Evolutionary conservation across 2,329 filamentous ascomycete species (phyloP).

Genomic region (Paraphoma sp.): DNA sequence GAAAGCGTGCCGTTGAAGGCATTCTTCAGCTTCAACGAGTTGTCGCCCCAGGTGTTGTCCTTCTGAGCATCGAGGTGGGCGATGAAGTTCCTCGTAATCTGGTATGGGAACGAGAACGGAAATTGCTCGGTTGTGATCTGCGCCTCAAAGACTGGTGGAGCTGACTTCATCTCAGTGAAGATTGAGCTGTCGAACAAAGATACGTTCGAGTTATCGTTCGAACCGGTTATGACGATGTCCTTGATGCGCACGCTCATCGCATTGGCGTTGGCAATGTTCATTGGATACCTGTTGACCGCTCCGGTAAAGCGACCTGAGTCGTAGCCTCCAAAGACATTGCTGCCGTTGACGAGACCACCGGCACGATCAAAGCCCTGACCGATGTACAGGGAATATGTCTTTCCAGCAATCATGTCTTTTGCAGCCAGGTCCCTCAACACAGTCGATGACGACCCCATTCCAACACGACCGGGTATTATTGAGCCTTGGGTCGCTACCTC

Average conservation of each 20-base stretch:
- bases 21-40: slow-evolving; percentile 45
- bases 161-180: slow-evolving; percentile 42
- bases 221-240: slow-evolving; percentile 48
- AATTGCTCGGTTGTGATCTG: slow-evolving; percentile 53
- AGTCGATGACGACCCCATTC: slow-evolving; percentile 51
- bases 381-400: slow-evolving; percentile 53
- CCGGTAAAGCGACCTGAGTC: slow-evolving; percentile 52
- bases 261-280: slow-evolving; percentile 38
- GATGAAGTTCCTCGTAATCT: slow-evolving; percentile 51
- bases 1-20: slow-evolving; percentile 50
- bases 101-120: slow-evolving; percentile 49
- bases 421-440: slow-evolving; percentile 47
- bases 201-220: slow-evolving; percentile 35
- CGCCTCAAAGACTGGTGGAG: slow-evolving; percentile 45
- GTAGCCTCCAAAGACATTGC: slow-evolving; percentile 53
- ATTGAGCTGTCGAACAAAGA: slow-evolving; percentile 42
- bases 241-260: slow-evolving; percentile 49
- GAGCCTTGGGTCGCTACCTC: slow-evolving; percentile 42
- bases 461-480: slow-evolving; percentile 44
- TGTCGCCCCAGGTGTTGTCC: slow-evolving; percentile 47
- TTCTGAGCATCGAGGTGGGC: slow-evolving; percentile 41
- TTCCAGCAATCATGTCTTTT: slow-evolving; percentile 44
- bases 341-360: slow-evolving; percentile 51
- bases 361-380: slow-evolving; percentile 51
- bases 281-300: slow-evolving; percentile 39